A percentile compares a stretch with the other conserved stretches of the same genome.
phyloP scores from a whole-genome alignment of 352 stramenopile species.

The Globisporangium mamillatum region DNA sequence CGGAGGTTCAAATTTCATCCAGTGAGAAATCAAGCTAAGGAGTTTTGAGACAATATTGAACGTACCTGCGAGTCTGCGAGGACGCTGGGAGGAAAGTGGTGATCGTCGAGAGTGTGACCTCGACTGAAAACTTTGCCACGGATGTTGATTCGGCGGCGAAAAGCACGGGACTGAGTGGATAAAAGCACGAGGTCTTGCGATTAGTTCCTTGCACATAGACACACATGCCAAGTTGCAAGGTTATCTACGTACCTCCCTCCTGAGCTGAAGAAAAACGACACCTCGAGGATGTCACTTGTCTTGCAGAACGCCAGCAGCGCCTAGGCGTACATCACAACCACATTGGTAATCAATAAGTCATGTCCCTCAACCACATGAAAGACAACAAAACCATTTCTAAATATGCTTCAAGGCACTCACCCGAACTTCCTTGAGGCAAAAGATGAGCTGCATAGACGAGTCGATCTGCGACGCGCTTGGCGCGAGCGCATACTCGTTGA shows the following conservation, averaged over 20 bases:
- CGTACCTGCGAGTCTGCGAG: constrained; percentile 50
- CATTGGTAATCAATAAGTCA: not conserved
- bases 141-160: constrained; percentile 72
- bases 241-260: constrained; percentile 47
- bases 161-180: constrained; percentile 50
- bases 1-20: not conserved
- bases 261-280: constrained; percentile 69
- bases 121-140: constrained; percentile 62
- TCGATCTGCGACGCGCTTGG: constrained; percentile 36
- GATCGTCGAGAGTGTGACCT: constrained; percentile 82
- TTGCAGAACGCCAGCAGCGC: constrained; percentile 78
- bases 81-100: constrained; percentile 72
- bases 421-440: constrained; percentile 79
- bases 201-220: constrained; percentile 10
- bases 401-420: constrained; percentile 23
- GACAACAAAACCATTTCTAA: not conserved
- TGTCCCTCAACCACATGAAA: not conserved
- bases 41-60: not conserved
- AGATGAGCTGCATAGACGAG: constrained; percentile 71
- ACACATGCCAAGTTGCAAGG: not conserved
- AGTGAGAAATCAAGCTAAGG: not conserved
- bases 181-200: not conserved
- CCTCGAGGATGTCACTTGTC: constrained; percentile 66
- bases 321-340: constrained; percentile 13
- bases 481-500: constrained; percentile 66